Conservation (phyloP, 2,329 filamentous ascomycete genomes). For the Colletotrichum sp. region DNA sequence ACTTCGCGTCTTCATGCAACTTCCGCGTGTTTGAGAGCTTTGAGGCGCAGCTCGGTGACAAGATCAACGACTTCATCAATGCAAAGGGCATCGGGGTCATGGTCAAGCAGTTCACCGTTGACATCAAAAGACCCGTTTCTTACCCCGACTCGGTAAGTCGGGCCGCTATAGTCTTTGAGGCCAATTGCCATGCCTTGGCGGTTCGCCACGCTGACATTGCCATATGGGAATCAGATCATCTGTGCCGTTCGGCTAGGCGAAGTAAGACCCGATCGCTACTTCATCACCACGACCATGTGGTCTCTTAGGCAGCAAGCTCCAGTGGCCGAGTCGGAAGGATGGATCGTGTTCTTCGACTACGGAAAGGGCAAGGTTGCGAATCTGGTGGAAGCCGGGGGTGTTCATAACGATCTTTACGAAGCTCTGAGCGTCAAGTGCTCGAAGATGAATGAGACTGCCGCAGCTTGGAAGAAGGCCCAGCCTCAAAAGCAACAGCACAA, state of each 20-base stretch:
- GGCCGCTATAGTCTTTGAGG: not conserved
- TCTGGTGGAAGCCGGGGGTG: not conserved
- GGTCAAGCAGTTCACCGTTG: not conserved
- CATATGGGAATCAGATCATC: not conserved
- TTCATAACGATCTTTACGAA: not conserved
- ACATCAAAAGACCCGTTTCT: not conserved
- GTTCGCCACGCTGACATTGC: not conserved
- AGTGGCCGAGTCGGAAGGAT: not conserved
- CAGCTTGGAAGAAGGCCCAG: not conserved
- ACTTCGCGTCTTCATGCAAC: not conserved
- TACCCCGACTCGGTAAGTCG: not conserved
- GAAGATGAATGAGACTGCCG: not conserved
- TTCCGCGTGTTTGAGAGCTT: not conserved
- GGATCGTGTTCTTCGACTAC: not conserved
- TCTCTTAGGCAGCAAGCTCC: not conserved
- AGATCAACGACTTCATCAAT: not conserved
- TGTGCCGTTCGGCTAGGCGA: not conserved
- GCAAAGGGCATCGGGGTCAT: not conserved
- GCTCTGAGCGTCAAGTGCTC: not conserved
- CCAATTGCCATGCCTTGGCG: not conserved
- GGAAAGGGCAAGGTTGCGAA: not conserved
- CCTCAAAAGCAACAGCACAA: not conserved
- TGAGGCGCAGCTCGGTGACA: not conserved
- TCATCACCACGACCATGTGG: not conserved
- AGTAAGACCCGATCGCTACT: not conserved